Conservation (phyloP, 1,284 basidiomycete species). For the Stereum hirsutum region DNA sequence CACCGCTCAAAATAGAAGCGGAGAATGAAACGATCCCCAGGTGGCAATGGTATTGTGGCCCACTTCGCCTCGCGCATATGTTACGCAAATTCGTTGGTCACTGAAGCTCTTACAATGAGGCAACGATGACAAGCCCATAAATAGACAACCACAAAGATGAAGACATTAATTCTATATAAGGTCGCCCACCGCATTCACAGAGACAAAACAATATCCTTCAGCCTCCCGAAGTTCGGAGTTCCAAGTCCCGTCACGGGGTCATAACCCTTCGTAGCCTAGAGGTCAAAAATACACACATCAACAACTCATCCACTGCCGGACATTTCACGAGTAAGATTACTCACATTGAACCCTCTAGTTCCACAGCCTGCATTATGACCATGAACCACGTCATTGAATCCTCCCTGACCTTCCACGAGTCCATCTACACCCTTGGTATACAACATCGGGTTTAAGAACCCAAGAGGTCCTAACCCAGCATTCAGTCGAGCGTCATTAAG, state of each 20-base stretch:
- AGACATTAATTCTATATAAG: too few relatives aligned
- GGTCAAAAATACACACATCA: background rate
- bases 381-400: constrained; percentile 41
- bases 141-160: too few relatives aligned
- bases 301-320: background rate
- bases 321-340: constrained; percentile 11
- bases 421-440: constrained; percentile 29
- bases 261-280: constrained; percentile 32
- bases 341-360: constrained; percentile 38
- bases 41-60: too few relatives aligned
- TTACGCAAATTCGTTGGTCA: background rate
- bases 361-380: constrained; percentile 53
- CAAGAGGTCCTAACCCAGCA: constrained; percentile 33
- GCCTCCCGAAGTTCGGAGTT: constrained; percentile 35
- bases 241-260: constrained; percentile 43
- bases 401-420: constrained; percentile 27
- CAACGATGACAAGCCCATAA: background rate
- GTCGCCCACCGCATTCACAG: too few relatives aligned
- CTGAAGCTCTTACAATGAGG: background rate
- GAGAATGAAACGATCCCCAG: too few relatives aligned
- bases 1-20: too few relatives aligned
- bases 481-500: constrained; percentile 50
- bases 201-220: constrained; percentile 15
- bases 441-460: constrained; percentile 53
- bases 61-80: too few relatives aligned